Conservation (phyloP, 805 yeast genomes). For the Blastobotrys parvus region DNA sequence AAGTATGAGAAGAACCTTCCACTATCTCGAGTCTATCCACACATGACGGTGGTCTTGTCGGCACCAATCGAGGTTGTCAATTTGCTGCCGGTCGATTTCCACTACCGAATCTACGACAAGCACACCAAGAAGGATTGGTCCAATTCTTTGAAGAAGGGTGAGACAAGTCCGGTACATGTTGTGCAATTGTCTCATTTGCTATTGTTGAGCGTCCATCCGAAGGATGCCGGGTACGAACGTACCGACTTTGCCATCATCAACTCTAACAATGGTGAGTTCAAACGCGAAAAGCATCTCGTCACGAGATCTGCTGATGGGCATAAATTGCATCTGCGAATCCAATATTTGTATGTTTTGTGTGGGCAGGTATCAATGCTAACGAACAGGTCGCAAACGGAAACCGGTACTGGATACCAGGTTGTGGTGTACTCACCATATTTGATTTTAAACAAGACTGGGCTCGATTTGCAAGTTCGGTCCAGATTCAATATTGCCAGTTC, state of each 20-base stretch:
- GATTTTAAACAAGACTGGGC: conserved; percentile 71
- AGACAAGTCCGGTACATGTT: conserved; percentile 66
- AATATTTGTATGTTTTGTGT: conserved; percentile 38
- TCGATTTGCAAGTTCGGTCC: conserved; percentile 49
- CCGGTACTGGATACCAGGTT: conserved; percentile 54
- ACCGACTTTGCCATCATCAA: conserved; percentile 67
- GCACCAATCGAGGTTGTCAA: conserved; percentile 86
- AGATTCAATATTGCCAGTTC: conserved; percentile 46
- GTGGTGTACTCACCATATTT: conserved; percentile 80
- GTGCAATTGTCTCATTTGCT: conserved; percentile 66
- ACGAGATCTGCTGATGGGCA: conserved; percentile 57
- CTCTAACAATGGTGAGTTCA: conserved; percentile 37
- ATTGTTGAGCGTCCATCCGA: conserved; percentile 50
- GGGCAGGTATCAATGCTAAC: conserved; percentile 1
- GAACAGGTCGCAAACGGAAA: conserved; percentile 26
- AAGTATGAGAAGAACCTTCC: conserved; percentile 58
- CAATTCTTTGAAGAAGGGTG: conserved; percentile 54
- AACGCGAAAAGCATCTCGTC: conserved; percentile 44
- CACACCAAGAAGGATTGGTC: conserved; percentile 59
- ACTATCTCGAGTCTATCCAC: conserved; percentile 70
- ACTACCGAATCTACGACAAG: conserved; percentile 70
- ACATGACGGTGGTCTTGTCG: conserved; percentile 63
- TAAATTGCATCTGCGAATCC: conserved; percentile 50
- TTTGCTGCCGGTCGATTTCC: conserved; percentile 71
- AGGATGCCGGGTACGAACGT: conserved; percentile 49